Conservation (phyloP, 1,284 basidiomycete genomes). For the Coniferiporia sulphurascens region DNA sequence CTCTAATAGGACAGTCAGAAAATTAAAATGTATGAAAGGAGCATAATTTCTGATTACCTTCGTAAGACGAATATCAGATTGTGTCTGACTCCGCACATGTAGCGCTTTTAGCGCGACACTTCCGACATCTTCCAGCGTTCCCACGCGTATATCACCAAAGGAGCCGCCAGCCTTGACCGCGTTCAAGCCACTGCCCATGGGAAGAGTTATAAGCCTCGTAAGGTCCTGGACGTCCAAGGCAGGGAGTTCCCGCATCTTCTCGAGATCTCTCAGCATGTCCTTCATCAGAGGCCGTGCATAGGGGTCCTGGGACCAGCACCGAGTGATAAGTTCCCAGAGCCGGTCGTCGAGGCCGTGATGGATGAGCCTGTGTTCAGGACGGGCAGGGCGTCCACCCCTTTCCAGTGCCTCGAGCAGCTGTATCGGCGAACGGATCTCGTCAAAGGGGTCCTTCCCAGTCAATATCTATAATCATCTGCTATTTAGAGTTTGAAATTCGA, state of each 20-base stretch:
- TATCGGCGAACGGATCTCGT: not conserved
- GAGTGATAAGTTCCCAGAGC: slow-evolving; percentile 9
- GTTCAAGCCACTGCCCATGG: not conserved
- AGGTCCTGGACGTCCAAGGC: slow-evolving; percentile 12
- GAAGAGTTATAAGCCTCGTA: not conserved
- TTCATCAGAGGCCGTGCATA: slow-evolving; percentile 3
- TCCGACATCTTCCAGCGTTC: not conserved
- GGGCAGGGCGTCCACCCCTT: slow-evolving; percentile 5
- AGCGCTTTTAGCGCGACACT: slow-evolving; percentile 15
- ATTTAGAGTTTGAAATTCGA: not conserved
- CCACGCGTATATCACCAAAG: slow-evolving; percentile 15
- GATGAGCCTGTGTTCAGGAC: not conserved
- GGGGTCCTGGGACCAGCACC: slow-evolving; percentile 14
- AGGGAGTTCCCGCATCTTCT: slow-evolving; percentile 11
- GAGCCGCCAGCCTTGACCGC: slow-evolving; percentile 7
- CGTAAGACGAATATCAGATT: slow-evolving; percentile 8
- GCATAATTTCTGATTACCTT: slow-evolving; percentile 1
- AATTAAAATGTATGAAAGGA: too few species aligned
- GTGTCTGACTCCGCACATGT: not conserved
- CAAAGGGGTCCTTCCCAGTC: slow-evolving; percentile 6
- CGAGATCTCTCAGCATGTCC: slow-evolving; percentile 1
- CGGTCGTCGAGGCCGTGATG: slow-evolving; percentile 15
- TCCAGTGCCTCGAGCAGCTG: slow-evolving; percentile 2
- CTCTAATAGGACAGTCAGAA: not conserved
- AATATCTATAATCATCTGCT: slow-evolving; percentile 5